These are phyloP conservation scores for Quercus tomentella DNA, from an alignment of 331 rosid species.

Conservation along the genomic window DNA sequence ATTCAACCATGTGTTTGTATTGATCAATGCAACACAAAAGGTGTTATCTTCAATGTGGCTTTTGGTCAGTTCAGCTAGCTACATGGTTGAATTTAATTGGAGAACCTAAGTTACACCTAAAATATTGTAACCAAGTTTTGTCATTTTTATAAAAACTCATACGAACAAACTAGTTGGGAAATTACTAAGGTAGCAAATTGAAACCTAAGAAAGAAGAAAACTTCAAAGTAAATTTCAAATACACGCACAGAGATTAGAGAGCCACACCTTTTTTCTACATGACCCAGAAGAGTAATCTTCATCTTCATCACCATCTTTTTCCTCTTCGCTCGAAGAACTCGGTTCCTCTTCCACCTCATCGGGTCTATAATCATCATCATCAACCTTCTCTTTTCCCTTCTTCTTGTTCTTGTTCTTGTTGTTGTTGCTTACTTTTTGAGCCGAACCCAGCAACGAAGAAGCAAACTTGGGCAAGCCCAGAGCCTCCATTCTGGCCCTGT, in stretches of 20 bases:
- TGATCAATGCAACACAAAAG: no score
- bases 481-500: constrained; percentile 75
- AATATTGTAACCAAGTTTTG: no score
- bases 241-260: not conserved
- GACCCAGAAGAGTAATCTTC: constrained; percentile 36
- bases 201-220: not conserved
- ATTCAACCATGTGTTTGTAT: no score
- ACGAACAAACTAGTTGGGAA: not conserved
- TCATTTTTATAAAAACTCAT: not conserved
- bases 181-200: not conserved
- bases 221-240: not conserved
- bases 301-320: constrained; percentile 13
- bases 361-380: constrained; percentile 69
- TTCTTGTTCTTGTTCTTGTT: not conserved
- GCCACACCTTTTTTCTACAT: not conserved
- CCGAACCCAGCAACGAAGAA: constrained; percentile 37
- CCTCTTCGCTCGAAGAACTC: constrained; percentile 41
- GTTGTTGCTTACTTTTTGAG: constrained; percentile 11
- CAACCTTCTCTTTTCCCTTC: constrained; percentile 40
- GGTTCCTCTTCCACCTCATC: constrained; percentile 27
- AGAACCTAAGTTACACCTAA: no score
- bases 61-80: no score
- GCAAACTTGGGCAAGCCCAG: constrained; percentile 62
- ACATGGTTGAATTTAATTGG: no score
- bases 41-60: no score